Percentiles rank a stretch among this genome's conserved stretches.
Conservation (phyloP, 1,284 basidiomycete genomes). For the Naganishia sp. region DNA sequence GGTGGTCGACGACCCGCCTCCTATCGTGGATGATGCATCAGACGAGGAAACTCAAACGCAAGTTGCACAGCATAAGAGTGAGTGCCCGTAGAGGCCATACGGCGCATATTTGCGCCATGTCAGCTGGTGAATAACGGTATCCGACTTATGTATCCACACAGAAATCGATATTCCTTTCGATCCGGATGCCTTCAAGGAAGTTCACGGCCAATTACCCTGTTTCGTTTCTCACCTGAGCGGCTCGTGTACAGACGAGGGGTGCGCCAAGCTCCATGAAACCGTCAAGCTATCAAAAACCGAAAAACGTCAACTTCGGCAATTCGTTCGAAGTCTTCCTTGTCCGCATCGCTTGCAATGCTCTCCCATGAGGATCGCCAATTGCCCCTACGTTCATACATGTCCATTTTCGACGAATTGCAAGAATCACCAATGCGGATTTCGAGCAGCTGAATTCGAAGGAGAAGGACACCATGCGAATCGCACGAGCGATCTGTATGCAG, state of each 20-base stretch:
- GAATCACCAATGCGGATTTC: conserved; percentile 8
- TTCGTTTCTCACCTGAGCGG: not conserved
- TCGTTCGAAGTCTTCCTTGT: conserved; percentile 12
- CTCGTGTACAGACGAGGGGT: not conserved
- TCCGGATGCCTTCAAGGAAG: not conserved
- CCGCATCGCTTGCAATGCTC: conserved; percentile 1
- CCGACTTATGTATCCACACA: not conserved
- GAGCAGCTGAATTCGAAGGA: not conserved
- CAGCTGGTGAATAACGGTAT: not conserved
- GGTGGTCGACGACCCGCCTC: not conserved
- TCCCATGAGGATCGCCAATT: not conserved
- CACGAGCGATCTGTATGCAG: conserved; percentile 8
- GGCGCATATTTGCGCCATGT: not conserved
- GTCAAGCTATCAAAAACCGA: conserved; percentile 3
- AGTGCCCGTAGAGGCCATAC: not conserved
- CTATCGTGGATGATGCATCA: not conserved
- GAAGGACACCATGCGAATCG: conserved; percentile 12
- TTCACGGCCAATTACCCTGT: not conserved
- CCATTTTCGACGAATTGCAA: not conserved
- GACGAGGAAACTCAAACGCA: not conserved
- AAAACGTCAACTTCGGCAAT: conserved; percentile 3
- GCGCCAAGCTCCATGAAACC: not conserved
- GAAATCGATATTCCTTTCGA: not conserved
- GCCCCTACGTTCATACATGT: conserved; percentile 13
- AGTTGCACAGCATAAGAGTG: not conserved